Percentiles rank a stretch among this genome's conserved stretches.
Conservation (phyloP, 1,139 yeast genomes). For the Arxiozyma bovina region DNA sequence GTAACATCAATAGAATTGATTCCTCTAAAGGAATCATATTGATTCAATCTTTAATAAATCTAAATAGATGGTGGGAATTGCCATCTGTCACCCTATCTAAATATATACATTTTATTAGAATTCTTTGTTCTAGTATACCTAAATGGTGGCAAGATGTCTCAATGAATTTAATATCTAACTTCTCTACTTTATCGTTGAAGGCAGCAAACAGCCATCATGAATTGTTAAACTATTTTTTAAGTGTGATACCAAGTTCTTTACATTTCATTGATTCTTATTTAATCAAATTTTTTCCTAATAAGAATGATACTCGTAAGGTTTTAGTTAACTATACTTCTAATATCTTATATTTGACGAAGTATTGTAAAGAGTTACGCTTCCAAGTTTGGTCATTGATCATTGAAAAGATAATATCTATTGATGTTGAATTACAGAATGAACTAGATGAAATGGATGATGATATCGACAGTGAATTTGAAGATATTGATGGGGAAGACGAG, state of each 20-base stretch:
- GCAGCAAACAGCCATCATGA: conserved; percentile 54
- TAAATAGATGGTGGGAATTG: conserved; percentile 51
- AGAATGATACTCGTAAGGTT: conserved; percentile 48
- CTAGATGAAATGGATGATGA: conserved; percentile 79
- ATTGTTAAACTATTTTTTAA: conserved; percentile 52
- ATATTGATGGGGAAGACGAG: conserved; percentile 65
- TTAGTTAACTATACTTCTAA: conserved; percentile 60
- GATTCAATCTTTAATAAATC: conserved; percentile 42
- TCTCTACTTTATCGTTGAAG: conserved; percentile 31
- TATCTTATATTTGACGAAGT: conserved; percentile 48
- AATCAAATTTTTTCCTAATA: conserved; percentile 67
- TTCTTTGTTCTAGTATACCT: conserved; percentile 77
- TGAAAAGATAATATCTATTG: conserved; percentile 75
- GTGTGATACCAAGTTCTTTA: conserved; percentile 73
- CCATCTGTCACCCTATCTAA: conserved; percentile 37
- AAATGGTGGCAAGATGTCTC: conserved; percentile 85
- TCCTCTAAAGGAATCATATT: conserved; percentile 37
- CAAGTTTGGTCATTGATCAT: conserved; percentile 73
- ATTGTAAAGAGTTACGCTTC: conserved; percentile 66
- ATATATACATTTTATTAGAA: conserved; percentile 63
- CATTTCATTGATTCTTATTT: conserved; percentile 54
- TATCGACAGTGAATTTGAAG: conserved; percentile 58
- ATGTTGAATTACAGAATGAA: conserved; percentile 89
- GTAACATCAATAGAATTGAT: conserved; percentile 46
- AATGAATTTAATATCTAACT: conserved; percentile 52